phyloP scores from a whole-genome alignment of 148 eudicot genomes.

The Amaranthus cruentus region DNA sequence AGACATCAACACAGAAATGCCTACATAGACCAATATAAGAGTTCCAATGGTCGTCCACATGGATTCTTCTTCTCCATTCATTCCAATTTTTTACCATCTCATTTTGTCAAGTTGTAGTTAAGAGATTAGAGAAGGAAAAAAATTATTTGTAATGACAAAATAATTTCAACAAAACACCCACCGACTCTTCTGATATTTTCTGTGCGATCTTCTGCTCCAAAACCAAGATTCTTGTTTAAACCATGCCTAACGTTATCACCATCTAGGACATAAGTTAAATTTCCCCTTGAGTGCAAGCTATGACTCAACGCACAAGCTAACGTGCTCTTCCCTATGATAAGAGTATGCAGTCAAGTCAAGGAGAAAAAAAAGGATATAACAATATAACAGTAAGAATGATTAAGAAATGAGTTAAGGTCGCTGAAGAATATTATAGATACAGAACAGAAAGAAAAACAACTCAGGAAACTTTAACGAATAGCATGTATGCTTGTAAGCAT shows the following conservation, averaged over 20 bases:
- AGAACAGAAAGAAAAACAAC: neutral
- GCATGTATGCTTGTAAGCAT: too few species aligned
- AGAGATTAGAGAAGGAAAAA: neutral
- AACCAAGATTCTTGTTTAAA: slow-evolving; percentile 67
- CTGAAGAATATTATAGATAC: neutral
- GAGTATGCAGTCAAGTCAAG: slow-evolving; percentile 3
- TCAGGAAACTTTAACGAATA: neutral
- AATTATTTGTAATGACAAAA: neutral
- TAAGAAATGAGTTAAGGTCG: neutral
- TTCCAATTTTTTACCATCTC: too few species aligned
- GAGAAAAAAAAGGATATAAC: neutral
- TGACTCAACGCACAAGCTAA: slow-evolving; percentile 81
- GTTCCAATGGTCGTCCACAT: too few species aligned
- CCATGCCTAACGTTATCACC: slow-evolving; percentile 98
- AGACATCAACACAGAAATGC: too few species aligned
- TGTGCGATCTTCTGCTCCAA: slow-evolving; percentile 76
- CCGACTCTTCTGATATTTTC: slow-evolving; percentile 93
- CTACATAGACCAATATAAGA: too few species aligned
- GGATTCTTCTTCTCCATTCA: too few species aligned
- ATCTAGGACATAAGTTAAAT: slow-evolving; percentile 82
- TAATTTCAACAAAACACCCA: slow-evolving; percentile 24
- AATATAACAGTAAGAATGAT: neutral
- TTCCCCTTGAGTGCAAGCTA: slow-evolving; percentile 67
- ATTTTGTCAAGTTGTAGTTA: neutral
- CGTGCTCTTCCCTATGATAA: slow-evolving; percentile 77